Base-by-base conservation (phyloP, 345 rosid species). In the Eucalyptus dawsonii region DNA sequence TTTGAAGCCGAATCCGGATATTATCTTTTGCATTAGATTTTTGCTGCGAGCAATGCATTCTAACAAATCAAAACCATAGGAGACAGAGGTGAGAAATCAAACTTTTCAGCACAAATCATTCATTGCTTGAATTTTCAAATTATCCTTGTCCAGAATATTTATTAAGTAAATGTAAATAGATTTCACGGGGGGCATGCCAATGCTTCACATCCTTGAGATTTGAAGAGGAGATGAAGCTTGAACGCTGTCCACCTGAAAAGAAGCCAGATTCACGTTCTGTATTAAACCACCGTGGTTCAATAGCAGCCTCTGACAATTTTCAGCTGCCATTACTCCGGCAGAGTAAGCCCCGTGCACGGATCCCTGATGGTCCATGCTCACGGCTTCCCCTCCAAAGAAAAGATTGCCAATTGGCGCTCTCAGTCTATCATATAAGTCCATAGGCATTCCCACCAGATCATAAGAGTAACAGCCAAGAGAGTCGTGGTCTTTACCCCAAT, bases 331-430 rank as follows among this genome's bases (percentile, higher is more conserved):
- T 25, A 97, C 91, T 80, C 99, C 99, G 0, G 97, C 94, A 3
- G 96, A 90, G 93, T 94, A 97, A 14, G 99, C 99, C 90, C 99
- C 98, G 3, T 97, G 98, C 80, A 95, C 99, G 3, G 98, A 97
- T 53, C 99, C 99, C 90, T 95, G 97, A 90, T 95, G 97, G 11
- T 97, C 98, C 88, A 95, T 89, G 90, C 96, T 96, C 67, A 95
- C 95, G 9, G 97, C 99, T 93, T 97, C 99, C 89, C 99, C 99
- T 89, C 96, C 98, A 14, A 97, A 97, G 93, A 97, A 97, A 31
- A 96, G 91, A 85, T 94, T 97, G 45, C 96, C 97, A 19, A 96
- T 88, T 0, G 97, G 96, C 80, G 93, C 94, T 62, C 96, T 93
- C 67, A 97, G 95, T 91, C 96, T 95, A 13, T 94, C 94, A 14